phyloP scores from a whole-genome alignment of 495 filamentous ascomycete species.

The Penicillium cataractarum region DNA sequence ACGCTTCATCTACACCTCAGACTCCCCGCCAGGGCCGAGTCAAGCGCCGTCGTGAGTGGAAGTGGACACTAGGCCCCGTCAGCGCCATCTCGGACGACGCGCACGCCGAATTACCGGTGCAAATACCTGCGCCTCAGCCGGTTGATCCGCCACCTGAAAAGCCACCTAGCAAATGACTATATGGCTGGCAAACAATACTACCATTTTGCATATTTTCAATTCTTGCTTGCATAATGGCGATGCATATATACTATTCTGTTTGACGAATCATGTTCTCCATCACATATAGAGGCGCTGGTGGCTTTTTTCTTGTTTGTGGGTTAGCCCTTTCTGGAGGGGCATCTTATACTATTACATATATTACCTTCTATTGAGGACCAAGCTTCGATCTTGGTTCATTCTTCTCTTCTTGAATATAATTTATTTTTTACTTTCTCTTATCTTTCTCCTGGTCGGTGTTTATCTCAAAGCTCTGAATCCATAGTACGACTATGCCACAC shows the following conservation, averaged over 20 bases:
- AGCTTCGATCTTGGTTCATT: background rate
- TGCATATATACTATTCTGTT: constrained; percentile 16
- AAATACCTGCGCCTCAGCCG: background rate
- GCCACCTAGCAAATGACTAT: background rate
- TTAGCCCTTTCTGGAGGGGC: background rate
- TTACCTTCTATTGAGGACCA: background rate
- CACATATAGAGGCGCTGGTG: constrained; percentile 28
- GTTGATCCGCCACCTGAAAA: constrained; percentile 1
- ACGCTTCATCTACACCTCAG: constrained; percentile 46
- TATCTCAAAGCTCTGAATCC: background rate
- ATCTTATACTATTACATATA: background rate
- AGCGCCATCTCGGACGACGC: constrained; percentile 6
- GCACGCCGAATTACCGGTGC: background rate
- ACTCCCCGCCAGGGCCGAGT: constrained; percentile 52
- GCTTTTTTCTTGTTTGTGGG: constrained; percentile 10
- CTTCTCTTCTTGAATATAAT: constrained; percentile 2
- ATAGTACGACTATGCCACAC: background rate
- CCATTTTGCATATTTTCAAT: background rate
- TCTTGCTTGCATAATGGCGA: constrained; percentile 18
- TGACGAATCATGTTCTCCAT: constrained; percentile 26
- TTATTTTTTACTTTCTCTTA: background rate
- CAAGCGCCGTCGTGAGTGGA: constrained; percentile 59
- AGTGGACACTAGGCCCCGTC: constrained; percentile 58
- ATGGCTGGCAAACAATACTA: background rate
- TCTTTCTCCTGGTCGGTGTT: background rate